A percentile compares a stretch with the other conserved stretches of the same genome.
Evolutionary conservation across 1,284 basidiomycete species (phyloP).

Genomic region (Ceratobasidium papillatum): DNA sequence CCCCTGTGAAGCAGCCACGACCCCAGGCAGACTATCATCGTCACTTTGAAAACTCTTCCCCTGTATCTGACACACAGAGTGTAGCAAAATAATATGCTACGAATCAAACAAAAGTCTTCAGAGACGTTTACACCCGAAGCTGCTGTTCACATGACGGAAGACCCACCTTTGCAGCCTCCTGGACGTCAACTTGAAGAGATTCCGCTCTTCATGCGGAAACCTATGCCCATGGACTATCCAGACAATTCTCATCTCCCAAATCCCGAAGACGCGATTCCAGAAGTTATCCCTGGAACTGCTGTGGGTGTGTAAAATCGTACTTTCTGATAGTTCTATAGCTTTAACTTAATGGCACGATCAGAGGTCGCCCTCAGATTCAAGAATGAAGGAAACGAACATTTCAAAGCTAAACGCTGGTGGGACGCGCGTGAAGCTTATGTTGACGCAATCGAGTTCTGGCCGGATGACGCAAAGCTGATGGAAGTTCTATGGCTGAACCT

Average conservation of each 20-base stretch:
- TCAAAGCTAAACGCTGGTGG: constrained; percentile 57
- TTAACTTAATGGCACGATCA: constrained; percentile 45
- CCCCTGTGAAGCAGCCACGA: background rate
- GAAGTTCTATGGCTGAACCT: constrained; percentile 59
- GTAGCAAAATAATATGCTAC: too few relatives aligned
- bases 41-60: too few relatives aligned
- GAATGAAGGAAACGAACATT: constrained; percentile 63
- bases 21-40: background rate
- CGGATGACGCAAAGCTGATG: constrained; percentile 53
- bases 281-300: background rate
- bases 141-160: background rate
- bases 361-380: constrained; percentile 63
- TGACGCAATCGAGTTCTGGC: constrained; percentile 58
- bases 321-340: background rate
- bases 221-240: constrained; percentile 23
- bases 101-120: background rate
- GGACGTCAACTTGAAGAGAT: constrained; percentile 1
- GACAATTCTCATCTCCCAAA: background rate
- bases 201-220: constrained; percentile 23
- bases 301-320: background rate
- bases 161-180: constrained; percentile 8
- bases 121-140: background rate
- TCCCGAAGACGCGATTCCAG: background rate
- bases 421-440: constrained; percentile 64
- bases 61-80: too few relatives aligned